Percentiles rank a stretch among this genome's conserved stretches.
Conservation (phyloP, 2,329 filamentous ascomycete genomes). For the Alternaria postmessia region DNA sequence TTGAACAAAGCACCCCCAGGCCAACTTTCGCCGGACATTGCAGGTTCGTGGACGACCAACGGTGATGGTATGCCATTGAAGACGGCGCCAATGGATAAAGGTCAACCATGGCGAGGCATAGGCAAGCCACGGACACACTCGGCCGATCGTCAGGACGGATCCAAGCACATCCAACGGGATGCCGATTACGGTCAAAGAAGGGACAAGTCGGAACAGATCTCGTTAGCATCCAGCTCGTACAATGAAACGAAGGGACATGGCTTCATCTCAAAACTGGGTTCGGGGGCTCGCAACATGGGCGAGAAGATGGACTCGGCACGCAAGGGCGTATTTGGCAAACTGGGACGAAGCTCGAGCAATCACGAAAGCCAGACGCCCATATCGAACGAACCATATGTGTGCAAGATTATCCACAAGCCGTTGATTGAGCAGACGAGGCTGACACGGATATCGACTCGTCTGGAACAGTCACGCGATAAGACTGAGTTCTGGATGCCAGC, state of each 20-base stretch:
- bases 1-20: constrained; percentile 44
- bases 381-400: constrained; percentile 81
- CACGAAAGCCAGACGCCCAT: constrained; percentile 69
- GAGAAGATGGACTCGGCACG: constrained; percentile 75
- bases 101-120: constrained; percentile 70
- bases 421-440: constrained; percentile 88
- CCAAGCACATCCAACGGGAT: constrained; percentile 42
- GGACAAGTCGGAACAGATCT: constrained; percentile 45
- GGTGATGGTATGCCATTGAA: constrained; percentile 60
- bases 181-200: constrained; percentile 37
- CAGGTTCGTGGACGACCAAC: constrained; percentile 41
- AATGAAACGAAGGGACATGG: constrained; percentile 68
- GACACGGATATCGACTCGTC: constrained; percentile 87
- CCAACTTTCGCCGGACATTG: constrained; percentile 40
- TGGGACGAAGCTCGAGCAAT: constrained; percentile 73
- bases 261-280: constrained; percentile 77
- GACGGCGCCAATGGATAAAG: constrained; percentile 71
- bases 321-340: constrained; percentile 83
- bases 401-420: constrained; percentile 85
- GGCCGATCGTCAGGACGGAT: constrained; percentile 67
- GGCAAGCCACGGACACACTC: constrained; percentile 71
- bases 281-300: constrained; percentile 75
- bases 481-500: constrained; percentile 99
- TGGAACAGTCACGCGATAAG: constrained; percentile 90
- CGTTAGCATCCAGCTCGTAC: constrained; percentile 58